Conservation (phyloP, 2,329 filamentous ascomycete species). For the Colletotrichum cuscutae region DNA sequence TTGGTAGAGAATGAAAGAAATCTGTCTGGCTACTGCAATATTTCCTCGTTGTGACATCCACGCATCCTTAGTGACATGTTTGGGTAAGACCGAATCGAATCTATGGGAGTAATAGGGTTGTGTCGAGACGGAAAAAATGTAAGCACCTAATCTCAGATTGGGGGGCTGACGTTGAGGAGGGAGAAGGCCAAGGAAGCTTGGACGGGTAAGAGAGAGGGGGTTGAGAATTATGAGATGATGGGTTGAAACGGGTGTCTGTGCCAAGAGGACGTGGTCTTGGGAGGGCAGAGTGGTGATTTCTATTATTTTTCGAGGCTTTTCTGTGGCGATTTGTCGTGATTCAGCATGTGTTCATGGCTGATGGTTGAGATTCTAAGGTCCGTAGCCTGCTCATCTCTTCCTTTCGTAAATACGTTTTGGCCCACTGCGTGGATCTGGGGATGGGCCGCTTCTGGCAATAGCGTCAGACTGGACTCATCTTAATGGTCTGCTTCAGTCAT, state of each 20-base stretch:
- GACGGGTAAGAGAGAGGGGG: not conserved
- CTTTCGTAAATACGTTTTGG: no score
- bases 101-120: not conserved
- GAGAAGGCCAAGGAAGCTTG: not conserved
- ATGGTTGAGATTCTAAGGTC: no score
- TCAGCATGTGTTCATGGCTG: no score
- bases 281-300: not conserved
- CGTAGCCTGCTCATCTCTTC: no score
- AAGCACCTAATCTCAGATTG: not conserved
- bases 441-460: no score
- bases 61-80: not conserved
- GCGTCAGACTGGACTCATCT: no score
- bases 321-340: no score
- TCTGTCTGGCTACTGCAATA: not conserved
- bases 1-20: slow-evolving; percentile 17
- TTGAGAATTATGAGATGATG: slow-evolving; percentile 10
- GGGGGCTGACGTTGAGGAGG: not conserved
- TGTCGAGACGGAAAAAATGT: not conserved
- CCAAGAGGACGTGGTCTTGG: not conserved
- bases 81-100: not conserved
- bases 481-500: no score
- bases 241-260: slow-evolving; percentile 11
- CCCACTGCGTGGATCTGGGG: no score
- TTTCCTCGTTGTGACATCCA: no score
- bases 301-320: no score